Evolutionary conservation across 768 basidiomycete genomes (phyloP).

Genomic region (Auricularia auricula-judae): DNA sequence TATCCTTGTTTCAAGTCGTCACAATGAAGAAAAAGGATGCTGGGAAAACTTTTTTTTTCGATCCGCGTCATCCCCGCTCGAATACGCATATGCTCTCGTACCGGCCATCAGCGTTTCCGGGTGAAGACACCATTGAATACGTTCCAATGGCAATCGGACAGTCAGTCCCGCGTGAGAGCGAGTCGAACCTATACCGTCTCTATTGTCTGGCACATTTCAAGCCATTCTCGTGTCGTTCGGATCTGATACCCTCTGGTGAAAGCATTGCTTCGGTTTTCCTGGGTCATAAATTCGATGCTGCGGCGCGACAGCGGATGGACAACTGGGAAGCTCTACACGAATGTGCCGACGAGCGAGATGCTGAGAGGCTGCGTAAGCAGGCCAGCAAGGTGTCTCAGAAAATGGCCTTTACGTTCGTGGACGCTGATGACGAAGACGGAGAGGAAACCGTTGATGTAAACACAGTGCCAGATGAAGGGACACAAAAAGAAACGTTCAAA

Average conservation of each 20-base stretch:
- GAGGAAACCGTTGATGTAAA: no score
- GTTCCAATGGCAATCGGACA: constrained; percentile 12
- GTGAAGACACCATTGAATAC: not conserved
- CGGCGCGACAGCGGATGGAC: not conserved
- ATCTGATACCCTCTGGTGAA: not conserved
- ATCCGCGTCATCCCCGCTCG: no score
- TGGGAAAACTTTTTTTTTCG: no score
- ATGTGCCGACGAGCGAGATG: constrained; percentile 24
- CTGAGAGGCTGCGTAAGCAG: constrained; percentile 15
- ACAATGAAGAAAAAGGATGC: no score
- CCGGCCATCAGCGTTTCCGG: constrained; percentile 20
- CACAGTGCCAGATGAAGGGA: no score
- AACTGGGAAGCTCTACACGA: constrained; percentile 22
- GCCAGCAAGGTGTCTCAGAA: not conserved
- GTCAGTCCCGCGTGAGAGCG: constrained; percentile 5
- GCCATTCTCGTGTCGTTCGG: constrained; percentile 7
- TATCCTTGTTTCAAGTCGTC: no score
- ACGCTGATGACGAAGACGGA: not conserved
- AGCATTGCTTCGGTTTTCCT: not conserved
- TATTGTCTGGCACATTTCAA: constrained; percentile 17
- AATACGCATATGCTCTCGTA: constrained; percentile 5
- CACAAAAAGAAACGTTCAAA: no score
- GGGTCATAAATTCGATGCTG: not conserved
- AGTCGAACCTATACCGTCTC: constrained; percentile 1
- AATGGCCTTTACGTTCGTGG: not conserved